Conservation (phyloP, 768 basidiomycete species). For the Leucocoprinus birnbaumii region DNA sequence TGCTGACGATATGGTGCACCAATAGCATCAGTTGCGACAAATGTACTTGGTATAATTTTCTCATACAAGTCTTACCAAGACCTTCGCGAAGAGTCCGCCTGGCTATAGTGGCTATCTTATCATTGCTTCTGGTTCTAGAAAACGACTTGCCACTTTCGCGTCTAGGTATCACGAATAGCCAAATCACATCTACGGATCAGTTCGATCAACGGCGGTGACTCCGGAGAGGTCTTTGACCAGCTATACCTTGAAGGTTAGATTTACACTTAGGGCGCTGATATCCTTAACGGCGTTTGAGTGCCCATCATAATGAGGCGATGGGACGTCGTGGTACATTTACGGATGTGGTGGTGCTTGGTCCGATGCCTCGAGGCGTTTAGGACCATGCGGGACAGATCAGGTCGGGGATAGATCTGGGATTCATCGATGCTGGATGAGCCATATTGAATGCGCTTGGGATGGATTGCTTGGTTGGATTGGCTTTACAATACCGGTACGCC, state of each 20-base stretch:
- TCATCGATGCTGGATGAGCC: not conserved
- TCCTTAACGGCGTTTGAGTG: not conserved
- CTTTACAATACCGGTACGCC: too few relatives aligned
- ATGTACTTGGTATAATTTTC: not conserved
- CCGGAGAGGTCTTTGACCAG: not conserved
- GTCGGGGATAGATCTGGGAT: slow-evolving; percentile 5
- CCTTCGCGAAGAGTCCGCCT: slow-evolving; percentile 2
- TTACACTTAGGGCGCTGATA: not conserved
- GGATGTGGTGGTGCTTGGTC: not conserved
- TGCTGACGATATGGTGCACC: slow-evolving; percentile 4
- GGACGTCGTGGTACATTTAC: too few relatives aligned
- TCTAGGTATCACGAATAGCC: too few relatives aligned
- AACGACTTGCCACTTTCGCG: too few relatives aligned
- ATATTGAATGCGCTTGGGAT: not conserved
- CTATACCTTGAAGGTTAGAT: too few relatives aligned
- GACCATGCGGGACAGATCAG: slow-evolving; percentile 4
- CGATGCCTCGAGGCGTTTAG: slow-evolving; percentile 8
- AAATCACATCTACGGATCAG: not conserved
- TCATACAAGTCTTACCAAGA: not conserved
- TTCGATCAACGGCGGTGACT: not conserved
- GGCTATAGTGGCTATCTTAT: not conserved
- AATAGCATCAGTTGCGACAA: not conserved
- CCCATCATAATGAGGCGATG: too few relatives aligned
- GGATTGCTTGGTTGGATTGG: not conserved
- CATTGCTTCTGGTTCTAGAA: not conserved